phyloP scores from a whole-genome alignment of 1,284 basidiomycete genomes.

The Neotropicomus parvogracilis region DNA sequence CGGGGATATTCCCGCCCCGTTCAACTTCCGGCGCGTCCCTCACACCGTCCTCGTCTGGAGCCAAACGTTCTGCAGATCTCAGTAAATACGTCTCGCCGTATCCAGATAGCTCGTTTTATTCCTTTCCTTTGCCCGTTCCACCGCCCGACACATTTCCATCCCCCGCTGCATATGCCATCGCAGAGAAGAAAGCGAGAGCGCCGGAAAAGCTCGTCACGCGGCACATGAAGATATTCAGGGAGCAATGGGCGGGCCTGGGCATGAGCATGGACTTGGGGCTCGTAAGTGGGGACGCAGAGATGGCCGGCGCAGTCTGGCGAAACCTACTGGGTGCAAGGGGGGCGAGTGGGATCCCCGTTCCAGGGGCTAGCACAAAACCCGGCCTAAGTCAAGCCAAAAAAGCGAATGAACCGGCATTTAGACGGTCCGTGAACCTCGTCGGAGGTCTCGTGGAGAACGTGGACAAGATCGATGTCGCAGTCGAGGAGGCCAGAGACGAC shows the following conservation, averaged over 20 bases:
- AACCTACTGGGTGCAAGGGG: slow-evolving; percentile 84
- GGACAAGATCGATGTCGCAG: slow-evolving; percentile 51
- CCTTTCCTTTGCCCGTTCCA: slow-evolving; percentile 40
- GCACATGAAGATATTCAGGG: slow-evolving; percentile 90
- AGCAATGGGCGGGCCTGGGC: slow-evolving; percentile 88
- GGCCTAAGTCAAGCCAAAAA: background rate
- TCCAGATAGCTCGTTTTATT: slow-evolving; percentile 45
- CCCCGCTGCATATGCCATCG: slow-evolving; percentile 24
- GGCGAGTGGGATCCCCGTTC: slow-evolving; percentile 57
- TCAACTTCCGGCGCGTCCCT: slow-evolving; percentile 10
- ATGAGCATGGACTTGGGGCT: slow-evolving; percentile 82
- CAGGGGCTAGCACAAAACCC: slow-evolving; percentile 2
- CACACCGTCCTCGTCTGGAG: slow-evolving; percentile 39
- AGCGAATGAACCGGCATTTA: slow-evolving; percentile 33
- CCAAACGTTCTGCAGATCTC: slow-evolving; percentile 10
- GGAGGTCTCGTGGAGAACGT: slow-evolving; percentile 59
- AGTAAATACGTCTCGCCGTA: slow-evolving; percentile 25
- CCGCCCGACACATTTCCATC: slow-evolving; percentile 24
- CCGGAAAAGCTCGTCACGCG: slow-evolving; percentile 80
- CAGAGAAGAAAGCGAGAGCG: slow-evolving; percentile 46
- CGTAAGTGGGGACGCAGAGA: slow-evolving; percentile 68
- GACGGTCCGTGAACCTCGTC: slow-evolving; percentile 63
- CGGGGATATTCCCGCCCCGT: slow-evolving; percentile 36
- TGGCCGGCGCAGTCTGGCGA: slow-evolving; percentile 89
- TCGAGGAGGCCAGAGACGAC: slow-evolving; percentile 60